These are phyloP conservation scores for Vaccinium myrtillus DNA, from an alignment of 148 eudicot species.

Conservation along the genomic window DNA sequence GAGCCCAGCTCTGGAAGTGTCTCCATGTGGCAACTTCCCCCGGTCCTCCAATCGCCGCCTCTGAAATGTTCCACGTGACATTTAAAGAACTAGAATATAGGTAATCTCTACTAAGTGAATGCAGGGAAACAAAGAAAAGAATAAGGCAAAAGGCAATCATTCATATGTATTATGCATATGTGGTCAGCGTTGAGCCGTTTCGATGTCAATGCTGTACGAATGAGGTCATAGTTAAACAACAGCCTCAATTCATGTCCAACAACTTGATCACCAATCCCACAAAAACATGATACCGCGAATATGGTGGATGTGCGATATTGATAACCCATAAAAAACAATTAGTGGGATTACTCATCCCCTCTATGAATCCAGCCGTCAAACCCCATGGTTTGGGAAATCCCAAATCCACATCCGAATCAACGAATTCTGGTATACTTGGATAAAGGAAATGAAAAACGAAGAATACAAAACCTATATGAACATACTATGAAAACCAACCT, in stretches of 20 bases:
- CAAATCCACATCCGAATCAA: not conserved
- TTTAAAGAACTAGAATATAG: not conserved
- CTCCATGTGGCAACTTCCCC: slow-evolving; percentile 84
- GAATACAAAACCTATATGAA: not conserved
- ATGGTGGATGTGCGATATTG: not conserved
- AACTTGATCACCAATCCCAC: not conserved
- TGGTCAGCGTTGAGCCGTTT: not conserved
- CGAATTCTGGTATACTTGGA: not conserved
- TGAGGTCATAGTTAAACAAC: not conserved
- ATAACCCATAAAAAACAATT: not conserved
- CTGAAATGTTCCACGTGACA: slow-evolving; percentile 35
- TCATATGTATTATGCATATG: not conserved
- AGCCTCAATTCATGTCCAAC: not conserved
- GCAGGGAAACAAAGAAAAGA: not conserved
- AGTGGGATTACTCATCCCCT: not conserved
- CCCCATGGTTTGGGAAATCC: not conserved
- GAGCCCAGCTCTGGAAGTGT: slow-evolving; percentile 72
- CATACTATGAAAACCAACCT: slow-evolving; percentile 40
- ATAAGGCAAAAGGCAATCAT: not conserved
- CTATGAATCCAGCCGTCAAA: not conserved
- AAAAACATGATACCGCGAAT: not conserved
- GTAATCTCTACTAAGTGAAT: not conserved
- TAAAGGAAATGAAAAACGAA: not conserved
- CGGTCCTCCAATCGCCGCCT: slow-evolving; percentile 86
- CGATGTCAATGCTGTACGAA: not conserved